Percentiles rank a stretch among this genome's conserved stretches.
Evolutionary conservation across 192 early-diverging fungal genomes (phyloP).

Genomic region (Linderina pennispora): DNA sequence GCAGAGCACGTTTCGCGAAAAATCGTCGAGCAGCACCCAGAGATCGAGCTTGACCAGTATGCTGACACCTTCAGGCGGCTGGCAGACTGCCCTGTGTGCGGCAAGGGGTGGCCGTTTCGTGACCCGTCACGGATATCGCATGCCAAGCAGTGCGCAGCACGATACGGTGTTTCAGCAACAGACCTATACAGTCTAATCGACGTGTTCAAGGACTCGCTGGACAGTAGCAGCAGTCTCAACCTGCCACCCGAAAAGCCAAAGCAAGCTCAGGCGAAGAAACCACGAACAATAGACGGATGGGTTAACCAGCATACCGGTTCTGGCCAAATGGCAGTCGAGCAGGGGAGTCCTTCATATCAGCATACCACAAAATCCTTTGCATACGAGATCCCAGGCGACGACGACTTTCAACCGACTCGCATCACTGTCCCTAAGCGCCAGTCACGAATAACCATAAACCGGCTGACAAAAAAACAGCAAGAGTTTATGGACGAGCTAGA

Average conservation of each 20-base stretch:
- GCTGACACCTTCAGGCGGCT: slow-evolving; percentile 12
- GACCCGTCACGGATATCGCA: slow-evolving; percentile 9
- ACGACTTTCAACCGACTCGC: slow-evolving; percentile 24
- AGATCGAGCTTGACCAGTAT: too few relatives aligned
- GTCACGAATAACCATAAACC: slow-evolving; percentile 8
- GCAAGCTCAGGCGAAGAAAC: too few relatives aligned
- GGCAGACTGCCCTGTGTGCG: slow-evolving; percentile 29
- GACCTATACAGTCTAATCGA: slow-evolving; percentile 12
- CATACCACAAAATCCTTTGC: slow-evolving; percentile 9
- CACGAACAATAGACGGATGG: slow-evolving; percentile 12
- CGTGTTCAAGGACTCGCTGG: slow-evolving; percentile 30
- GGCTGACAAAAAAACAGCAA: slow-evolving; percentile 8
- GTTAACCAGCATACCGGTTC: neutral
- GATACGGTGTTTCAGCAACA: slow-evolving; percentile 8
- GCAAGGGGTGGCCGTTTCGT: slow-evolving; percentile 6
- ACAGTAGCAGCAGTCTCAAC: neutral
- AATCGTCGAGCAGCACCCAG: too few relatives aligned
- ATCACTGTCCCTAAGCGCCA: slow-evolving; percentile 13
- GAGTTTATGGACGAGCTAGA: slow-evolving; percentile 33
- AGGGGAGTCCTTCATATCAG: neutral
- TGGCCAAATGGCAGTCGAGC: neutral
- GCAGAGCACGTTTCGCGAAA: neutral
- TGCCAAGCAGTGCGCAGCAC: slow-evolving; percentile 13
- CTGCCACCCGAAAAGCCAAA: neutral
- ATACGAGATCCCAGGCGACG: slow-evolving; percentile 26